A percentile compares a stretch with the other conserved stretches of the same genome.
Evolutionary conservation across 208 protist species (phyloP).

Genomic region (Blastocrithidia nonstop): DNA sequence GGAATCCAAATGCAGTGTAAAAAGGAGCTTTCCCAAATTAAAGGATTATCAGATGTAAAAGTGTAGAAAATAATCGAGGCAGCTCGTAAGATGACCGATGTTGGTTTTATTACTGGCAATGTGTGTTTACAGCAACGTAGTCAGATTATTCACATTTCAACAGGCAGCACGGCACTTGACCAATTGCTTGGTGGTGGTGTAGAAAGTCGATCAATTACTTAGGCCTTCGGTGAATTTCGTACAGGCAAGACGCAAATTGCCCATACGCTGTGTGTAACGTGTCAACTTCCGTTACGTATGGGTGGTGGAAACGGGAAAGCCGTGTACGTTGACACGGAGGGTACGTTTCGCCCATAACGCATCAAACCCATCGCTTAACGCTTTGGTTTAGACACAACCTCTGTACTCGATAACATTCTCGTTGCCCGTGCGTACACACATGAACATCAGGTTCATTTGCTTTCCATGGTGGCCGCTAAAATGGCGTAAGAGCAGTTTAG

Average conservation of each 20-base stretch:
- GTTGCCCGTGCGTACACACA: conserved; percentile 94
- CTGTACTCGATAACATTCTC: conserved; percentile 95
- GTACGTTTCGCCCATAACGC: conserved; percentile 95
- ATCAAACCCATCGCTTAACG: conserved; percentile 93
- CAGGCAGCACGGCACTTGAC: conserved; percentile 88
- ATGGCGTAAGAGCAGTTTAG: conserved; percentile 87
- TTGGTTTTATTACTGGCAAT: conserved; percentile 81
- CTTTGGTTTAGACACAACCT: conserved; percentile 87
- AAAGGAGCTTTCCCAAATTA: conserved; percentile 85
- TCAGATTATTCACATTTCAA: conserved; percentile 86
- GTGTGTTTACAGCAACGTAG: conserved; percentile 77
- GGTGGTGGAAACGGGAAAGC: conserved; percentile 89
- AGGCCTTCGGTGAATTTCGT: conserved; percentile 99
- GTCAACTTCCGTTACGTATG: conserved; percentile 86
- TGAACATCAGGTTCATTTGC: conserved; percentile 86
- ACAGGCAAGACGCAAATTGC: conserved; percentile 98
- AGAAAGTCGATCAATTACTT: conserved; percentile 92
- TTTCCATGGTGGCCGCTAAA: conserved; percentile 84
- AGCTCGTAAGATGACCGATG: conserved; percentile 71
- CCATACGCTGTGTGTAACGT: conserved; percentile 96
- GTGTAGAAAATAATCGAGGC: conserved; percentile 96
- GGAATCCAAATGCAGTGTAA: conserved; percentile 87
- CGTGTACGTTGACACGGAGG: conserved; percentile 97
- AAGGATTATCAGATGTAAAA: conserved; percentile 97
- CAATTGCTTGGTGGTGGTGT: conserved; percentile 92